Evolutionary conservation across 2,329 filamentous ascomycete genomes (phyloP).

Genomic region (Thelonectria rubi): DNA sequence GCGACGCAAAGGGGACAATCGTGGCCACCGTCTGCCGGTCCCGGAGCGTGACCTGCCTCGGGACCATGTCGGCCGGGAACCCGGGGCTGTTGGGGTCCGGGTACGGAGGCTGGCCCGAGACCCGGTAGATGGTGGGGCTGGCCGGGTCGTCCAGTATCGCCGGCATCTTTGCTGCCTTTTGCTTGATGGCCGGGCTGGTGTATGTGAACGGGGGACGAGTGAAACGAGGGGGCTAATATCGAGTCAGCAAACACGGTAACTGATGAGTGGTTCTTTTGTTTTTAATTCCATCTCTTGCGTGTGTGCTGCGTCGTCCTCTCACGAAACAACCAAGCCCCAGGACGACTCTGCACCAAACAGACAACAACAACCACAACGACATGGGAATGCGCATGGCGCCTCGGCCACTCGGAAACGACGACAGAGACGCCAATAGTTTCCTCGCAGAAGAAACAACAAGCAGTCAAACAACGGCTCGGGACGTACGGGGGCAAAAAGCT

Average conservation of each 20-base stretch:
- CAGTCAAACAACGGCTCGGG: background rate
- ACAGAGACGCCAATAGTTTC: background rate
- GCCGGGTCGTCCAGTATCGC: constrained; percentile 82
- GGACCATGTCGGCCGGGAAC: constrained; percentile 73
- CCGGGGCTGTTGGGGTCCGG: constrained; percentile 68
- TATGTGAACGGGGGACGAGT: background rate
- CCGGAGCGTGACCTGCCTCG: constrained; percentile 81
- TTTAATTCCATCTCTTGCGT: background rate
- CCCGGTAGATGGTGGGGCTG: constrained; percentile 74
- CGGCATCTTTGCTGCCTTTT: constrained; percentile 64
- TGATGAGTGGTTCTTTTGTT: background rate
- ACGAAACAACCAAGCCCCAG: too few species aligned
- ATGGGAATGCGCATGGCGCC: background rate
- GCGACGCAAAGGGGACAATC: constrained; percentile 82
- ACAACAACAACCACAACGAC: background rate
- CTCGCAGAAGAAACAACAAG: background rate
- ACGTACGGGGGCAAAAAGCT: background rate
- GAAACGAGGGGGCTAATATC: background rate
- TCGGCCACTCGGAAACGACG: background rate
- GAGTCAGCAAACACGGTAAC: background rate
- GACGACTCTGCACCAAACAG: background rate
- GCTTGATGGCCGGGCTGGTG: background rate
- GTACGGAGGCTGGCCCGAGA: constrained; percentile 72
- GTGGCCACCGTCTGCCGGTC: constrained; percentile 87
- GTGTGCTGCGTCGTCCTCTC: background rate